These are phyloP conservation scores for Spiromastix sp. DNA, from an alignment of 2,329 filamentous ascomycete genomes.

Conservation along the genomic window DNA sequence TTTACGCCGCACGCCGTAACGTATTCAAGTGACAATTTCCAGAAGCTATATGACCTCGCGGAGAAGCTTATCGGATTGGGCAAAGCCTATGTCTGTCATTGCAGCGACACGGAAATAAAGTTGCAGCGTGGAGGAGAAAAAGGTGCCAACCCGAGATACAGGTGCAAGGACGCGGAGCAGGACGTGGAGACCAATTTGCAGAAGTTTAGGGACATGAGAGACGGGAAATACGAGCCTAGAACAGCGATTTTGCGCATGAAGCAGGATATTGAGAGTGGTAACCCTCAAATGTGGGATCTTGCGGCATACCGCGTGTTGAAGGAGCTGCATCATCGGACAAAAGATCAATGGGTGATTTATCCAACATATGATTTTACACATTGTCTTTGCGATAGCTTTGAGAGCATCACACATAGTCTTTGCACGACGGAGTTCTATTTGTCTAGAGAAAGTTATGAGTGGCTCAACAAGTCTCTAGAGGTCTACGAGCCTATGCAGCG, in stretches of 20 bases:
- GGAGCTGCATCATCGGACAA: constrained; percentile 55
- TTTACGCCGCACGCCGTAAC: constrained; percentile 73
- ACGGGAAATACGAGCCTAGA: constrained; percentile 78
- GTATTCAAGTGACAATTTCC: constrained; percentile 84
- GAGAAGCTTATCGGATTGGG: constrained; percentile 69
- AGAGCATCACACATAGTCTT: constrained; percentile 81
- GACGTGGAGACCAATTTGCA: no score
- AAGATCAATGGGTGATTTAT: constrained; percentile 80
- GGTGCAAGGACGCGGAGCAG: constrained; percentile 66
- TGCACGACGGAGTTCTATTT: constrained; percentile 90
- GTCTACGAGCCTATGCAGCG: constrained; percentile 91
- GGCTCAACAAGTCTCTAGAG: constrained; percentile 68
- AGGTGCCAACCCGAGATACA: constrained; percentile 68
- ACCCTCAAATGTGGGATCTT: constrained; percentile 95
- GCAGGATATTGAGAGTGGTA: constrained; percentile 68
- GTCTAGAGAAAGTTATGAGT: constrained; percentile 81
- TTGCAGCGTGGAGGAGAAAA: constrained; percentile 68
- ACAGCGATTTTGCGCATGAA: constrained; percentile 89
- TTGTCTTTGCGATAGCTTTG: constrained; percentile 85
- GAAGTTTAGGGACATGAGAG: constrained; percentile 86
- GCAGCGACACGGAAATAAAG: constrained; percentile 72
- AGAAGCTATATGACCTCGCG: constrained; percentile 75
- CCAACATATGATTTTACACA: constrained; percentile 91
- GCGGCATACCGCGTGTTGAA: constrained; percentile 76
- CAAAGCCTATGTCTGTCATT: constrained; percentile 75